A percentile compares a stretch with the other conserved stretches of the same genome.
Conservation (phyloP, 495 filamentous ascomycete species). For the Elasticomyces elasticus region DNA sequence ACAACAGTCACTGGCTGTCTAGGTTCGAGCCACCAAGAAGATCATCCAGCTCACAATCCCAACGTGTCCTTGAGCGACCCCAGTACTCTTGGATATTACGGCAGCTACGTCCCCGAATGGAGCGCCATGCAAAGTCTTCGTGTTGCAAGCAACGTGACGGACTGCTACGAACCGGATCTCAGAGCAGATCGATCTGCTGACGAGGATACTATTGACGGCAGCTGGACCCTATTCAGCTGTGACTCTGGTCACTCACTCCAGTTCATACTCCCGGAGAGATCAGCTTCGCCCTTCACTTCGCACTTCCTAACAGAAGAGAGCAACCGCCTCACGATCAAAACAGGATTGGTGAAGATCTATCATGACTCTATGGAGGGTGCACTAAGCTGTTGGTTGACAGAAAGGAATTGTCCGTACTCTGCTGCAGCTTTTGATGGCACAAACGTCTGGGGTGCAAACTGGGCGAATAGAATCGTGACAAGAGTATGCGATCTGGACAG, state of each 20-base stretch:
- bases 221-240: not conserved
- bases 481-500: slow-evolving; percentile 38
- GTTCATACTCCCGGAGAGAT: not conserved
- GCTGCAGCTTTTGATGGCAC: not conserved
- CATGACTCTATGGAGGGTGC: slow-evolving; percentile 42
- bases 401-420: slow-evolving; percentile 40
- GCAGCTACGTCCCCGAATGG: too few species aligned
- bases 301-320: slow-evolving; percentile 11
- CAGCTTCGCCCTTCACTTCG: not conserved
- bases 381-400: slow-evolving; percentile 40
- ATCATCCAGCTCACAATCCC: not conserved
- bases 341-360: slow-evolving; percentile 37
- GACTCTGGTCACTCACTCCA: not conserved
- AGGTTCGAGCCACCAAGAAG: not conserved
- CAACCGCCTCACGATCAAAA: slow-evolving; percentile 30
- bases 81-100: too few species aligned
- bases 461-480: slow-evolving; percentile 38
- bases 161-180: not conserved
- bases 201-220: not conserved
- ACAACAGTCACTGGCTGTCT: not conserved
- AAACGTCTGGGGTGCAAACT: slow-evolving; percentile 32
- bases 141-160: too few species aligned
- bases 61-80: not conserved
- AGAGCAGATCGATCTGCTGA: not conserved
- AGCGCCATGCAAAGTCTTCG: too few species aligned